These are phyloP conservation scores for Schwanniomyces sp. DNA, from an alignment of 805 yeast species.

Conservation along the genomic window DNA sequence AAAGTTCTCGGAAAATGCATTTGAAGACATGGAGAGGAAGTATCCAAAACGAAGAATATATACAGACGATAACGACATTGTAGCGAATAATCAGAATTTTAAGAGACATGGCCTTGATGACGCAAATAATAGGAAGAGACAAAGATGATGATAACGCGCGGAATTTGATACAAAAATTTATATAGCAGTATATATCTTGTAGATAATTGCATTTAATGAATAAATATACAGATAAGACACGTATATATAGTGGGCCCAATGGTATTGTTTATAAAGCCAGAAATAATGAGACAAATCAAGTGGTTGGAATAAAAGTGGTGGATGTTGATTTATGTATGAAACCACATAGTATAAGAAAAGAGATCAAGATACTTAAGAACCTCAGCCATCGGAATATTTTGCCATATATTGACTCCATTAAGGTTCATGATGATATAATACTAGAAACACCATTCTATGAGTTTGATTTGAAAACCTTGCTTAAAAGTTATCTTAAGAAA, in stretches of 20 bases:
- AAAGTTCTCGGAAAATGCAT: slow-evolving; percentile 70
- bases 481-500: slow-evolving; percentile 17
- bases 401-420: slow-evolving; percentile 18
- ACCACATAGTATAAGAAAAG: slow-evolving; percentile 37
- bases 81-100: slow-evolving; percentile 28
- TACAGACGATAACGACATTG: slow-evolving; percentile 81
- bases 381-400: slow-evolving; percentile 16
- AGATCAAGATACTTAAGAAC: slow-evolving; percentile 24
- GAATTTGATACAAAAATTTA: background rate
- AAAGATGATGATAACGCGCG: slow-evolving; percentile 12
- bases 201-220: slow-evolving; percentile 4
- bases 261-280: slow-evolving; percentile 30
- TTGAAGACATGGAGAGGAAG: slow-evolving; percentile 67
- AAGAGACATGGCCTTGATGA: slow-evolving; percentile 30
- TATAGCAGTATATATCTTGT: background rate
- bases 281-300: slow-evolving; percentile 7
- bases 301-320: slow-evolving; percentile 35
- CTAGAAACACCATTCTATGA: slow-evolving; percentile 33
- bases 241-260: slow-evolving; percentile 34
- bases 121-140: slow-evolving; percentile 23
- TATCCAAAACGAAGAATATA: slow-evolving; percentile 88
- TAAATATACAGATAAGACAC: slow-evolving; percentile 16
- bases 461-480: slow-evolving; percentile 22
- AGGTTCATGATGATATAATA: slow-evolving; percentile 29
- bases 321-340: slow-evolving; percentile 34